phyloP scores from a whole-genome alignment of 768 basidiomycete species.

The Phanerodontia chrysosporium region DNA sequence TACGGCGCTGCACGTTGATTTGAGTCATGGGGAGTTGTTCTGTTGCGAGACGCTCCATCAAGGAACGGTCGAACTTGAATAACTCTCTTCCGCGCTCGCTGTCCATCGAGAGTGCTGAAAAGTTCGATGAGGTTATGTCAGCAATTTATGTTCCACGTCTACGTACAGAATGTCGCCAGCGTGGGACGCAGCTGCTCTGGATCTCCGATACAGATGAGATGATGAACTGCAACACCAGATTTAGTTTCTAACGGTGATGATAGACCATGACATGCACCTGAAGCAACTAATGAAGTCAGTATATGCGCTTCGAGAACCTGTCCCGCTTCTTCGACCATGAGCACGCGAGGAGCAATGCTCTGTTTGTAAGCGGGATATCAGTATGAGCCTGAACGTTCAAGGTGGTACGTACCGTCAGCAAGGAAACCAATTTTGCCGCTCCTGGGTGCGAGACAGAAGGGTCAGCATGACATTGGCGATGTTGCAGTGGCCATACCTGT shows the following conservation, averaged over 20 bases:
- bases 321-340: constrained; percentile 79
- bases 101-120: constrained; percentile 66
- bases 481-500: constrained; percentile 42
- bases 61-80: constrained; percentile 46
- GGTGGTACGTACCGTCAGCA: constrained; percentile 54
- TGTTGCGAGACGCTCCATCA: constrained; percentile 68
- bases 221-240: constrained; percentile 39
- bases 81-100: constrained; percentile 48
- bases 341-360: constrained; percentile 55
- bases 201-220: constrained; percentile 79
- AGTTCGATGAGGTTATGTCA: neutral
- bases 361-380: constrained; percentile 26
- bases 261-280: constrained; percentile 16
- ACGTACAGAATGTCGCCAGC: constrained; percentile 56
- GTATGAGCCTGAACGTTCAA: no score
- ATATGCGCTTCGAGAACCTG: constrained; percentile 81
- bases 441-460: constrained; percentile 32
- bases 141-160: neutral
- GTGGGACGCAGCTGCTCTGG: constrained; percentile 72
- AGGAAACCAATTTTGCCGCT: constrained; percentile 59
- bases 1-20: constrained; percentile 69
- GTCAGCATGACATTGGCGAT: neutral
- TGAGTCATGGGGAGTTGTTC: constrained; percentile 62
- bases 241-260: neutral
- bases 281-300: constrained; percentile 53